Base-by-base conservation (phyloP, 2,329 filamentous ascomycete species). In the Arthrobotrys sphaeroides region DNA sequence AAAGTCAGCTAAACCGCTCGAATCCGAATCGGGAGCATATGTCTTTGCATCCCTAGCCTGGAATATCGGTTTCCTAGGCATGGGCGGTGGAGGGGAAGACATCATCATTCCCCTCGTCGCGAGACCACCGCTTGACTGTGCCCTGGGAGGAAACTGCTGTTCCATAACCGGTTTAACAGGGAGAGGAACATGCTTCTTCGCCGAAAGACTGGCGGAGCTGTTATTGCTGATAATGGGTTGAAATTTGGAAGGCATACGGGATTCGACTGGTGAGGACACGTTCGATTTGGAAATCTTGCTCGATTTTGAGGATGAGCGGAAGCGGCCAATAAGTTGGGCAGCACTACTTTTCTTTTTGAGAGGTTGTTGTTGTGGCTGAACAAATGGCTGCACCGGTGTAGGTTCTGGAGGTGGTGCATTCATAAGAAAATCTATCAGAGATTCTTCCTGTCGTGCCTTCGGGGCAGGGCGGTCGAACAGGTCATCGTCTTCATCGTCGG, bases 1-100 rank as follows among this genome's bases (percentile, higher is more conserved):
- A 81, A 94, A 94, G 60, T 89, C 88, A 0, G 91, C 91, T 47
- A 94, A 82, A 59, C 93, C 91, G 16, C 70, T 74, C 10, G 62
- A 68, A 16, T 87, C 86, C 1, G 90, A 93, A 24, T 83, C 83
- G 16, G 81, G 82, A 74, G 33, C 79, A 43, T 76, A 74, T 77
- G 77, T 40, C 78, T 79, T 73, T 78, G 78, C 51, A 53, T 49
- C 80, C 73, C 68, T 79, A 42, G 73, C 78, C 77, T 72, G 80
- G 70, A 72, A 70, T 10, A 68, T 64, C 10, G 76, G 49, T 55
- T 66, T 78, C 69, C 45, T 80, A 78, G 13, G 77, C 84, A 81
- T 45, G 85, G 77, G 72, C 84, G 85, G 77, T 85, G 84, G 78
- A 85, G 83, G 6, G 81, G 81, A 36, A 6, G 45, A 26, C 47